Evolutionary conservation across 306 rosid genomes (phyloP).

Genomic region (Cucurbita moschata): DNA sequence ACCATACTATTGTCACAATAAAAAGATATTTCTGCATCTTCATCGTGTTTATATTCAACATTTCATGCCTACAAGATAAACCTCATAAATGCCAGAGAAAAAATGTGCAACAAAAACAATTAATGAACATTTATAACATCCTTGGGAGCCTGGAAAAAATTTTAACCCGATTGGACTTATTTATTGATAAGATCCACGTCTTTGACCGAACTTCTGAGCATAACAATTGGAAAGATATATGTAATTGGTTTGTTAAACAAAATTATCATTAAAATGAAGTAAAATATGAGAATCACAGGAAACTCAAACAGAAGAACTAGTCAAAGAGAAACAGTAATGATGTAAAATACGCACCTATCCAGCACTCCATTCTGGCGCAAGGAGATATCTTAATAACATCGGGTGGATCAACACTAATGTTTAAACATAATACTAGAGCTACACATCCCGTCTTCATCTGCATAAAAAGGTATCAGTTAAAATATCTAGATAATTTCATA

Average conservation of each 20-base stretch:
- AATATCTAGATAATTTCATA: background rate
- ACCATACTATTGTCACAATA: too few species aligned
- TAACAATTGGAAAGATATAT: background rate
- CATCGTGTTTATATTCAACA: background rate
- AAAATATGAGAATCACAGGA: background rate
- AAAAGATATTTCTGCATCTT: too few species aligned
- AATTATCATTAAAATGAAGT: background rate
- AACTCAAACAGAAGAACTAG: constrained; percentile 4
- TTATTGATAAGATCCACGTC: background rate
- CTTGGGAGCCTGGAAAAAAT: background rate
- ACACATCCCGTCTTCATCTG: constrained; percentile 99
- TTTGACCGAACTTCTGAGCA: background rate
- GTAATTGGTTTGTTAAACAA: background rate
- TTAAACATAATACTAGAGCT: constrained; percentile 90
- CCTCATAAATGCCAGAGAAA: background rate
- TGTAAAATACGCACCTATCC: constrained; percentile 78
- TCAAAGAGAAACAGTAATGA: background rate
- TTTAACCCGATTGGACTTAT: background rate
- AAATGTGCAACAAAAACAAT: background rate
- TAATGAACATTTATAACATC: background rate
- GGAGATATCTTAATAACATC: constrained; percentile 98
- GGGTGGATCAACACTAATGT: constrained; percentile 95
- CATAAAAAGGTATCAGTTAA: constrained; percentile 33
- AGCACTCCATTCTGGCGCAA: constrained; percentile 99
- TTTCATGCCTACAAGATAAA: background rate